A percentile compares a stretch with the other conserved stretches of the same genome.
phyloP scores from a whole-genome alignment of 2,329 filamentous ascomycete genomes.

The Fusarium sp. region DNA sequence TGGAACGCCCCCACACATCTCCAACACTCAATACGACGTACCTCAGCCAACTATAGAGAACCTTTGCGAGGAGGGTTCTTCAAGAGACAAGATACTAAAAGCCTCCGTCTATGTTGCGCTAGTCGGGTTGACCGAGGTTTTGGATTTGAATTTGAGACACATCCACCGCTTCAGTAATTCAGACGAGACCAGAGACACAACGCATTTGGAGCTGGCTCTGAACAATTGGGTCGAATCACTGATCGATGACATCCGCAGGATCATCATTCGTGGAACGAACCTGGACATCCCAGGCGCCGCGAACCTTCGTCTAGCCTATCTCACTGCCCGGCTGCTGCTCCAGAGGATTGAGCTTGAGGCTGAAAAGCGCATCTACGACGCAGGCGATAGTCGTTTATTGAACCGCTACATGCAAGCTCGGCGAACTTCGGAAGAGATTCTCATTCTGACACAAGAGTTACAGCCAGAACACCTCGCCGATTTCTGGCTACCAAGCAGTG shows the following conservation, averaged over 20 bases:
- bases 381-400: slow-evolving; percentile 43
- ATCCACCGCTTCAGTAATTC: slow-evolving; percentile 55
- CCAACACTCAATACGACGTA: slow-evolving; percentile 64
- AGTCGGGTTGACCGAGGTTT: slow-evolving; percentile 59
- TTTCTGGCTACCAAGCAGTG: slow-evolving; percentile 66
- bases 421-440: slow-evolving; percentile 64
- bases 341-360: slow-evolving; percentile 64
- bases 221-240: slow-evolving; percentile 63
- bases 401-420: slow-evolving; percentile 60
- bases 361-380: slow-evolving; percentile 49
- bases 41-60: slow-evolving; percentile 58
- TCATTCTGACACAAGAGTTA: slow-evolving; percentile 64
- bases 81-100: slow-evolving; percentile 40
- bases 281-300: slow-evolving; percentile 62
- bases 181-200: slow-evolving; percentile 44
- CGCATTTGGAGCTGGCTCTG: slow-evolving; percentile 57
- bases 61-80: slow-evolving; percentile 46
- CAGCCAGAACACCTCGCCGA: slow-evolving; percentile 60
- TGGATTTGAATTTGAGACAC: slow-evolving; percentile 51
- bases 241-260: slow-evolving; percentile 54
- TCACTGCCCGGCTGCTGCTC: slow-evolving; percentile 64
- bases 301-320: slow-evolving; percentile 67
- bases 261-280: slow-evolving; percentile 60
- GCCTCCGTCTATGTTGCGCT: slow-evolving; percentile 63
- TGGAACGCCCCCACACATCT: slow-evolving; percentile 67